Conservation (phyloP, 768 basidiomycete genomes). For the Boletus edulis region DNA sequence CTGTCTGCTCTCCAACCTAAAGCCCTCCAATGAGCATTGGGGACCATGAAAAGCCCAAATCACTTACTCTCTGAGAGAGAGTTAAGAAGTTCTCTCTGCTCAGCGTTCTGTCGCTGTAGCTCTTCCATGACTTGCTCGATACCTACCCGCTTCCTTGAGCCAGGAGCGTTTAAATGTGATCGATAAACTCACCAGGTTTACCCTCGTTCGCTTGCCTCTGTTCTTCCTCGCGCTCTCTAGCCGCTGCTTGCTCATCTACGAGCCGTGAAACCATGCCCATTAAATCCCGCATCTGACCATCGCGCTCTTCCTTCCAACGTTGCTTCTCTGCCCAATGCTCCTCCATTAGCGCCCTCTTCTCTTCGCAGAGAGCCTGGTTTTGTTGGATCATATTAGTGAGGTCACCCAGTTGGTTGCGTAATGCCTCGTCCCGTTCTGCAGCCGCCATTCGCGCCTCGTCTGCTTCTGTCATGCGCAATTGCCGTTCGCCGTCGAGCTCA, state of each 20-base stretch:
- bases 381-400: constrained; percentile 73
- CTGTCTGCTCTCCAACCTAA: constrained; percentile 70
- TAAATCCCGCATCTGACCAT: constrained; percentile 53
- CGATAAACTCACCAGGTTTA: constrained; percentile 51
- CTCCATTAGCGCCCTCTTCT: constrained; percentile 61
- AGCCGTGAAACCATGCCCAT: constrained; percentile 61
- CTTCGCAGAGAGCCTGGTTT: constrained; percentile 55
- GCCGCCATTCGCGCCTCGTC: constrained; percentile 63
- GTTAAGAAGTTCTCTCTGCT: constrained; percentile 55
- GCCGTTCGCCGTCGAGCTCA: constrained; percentile 64
- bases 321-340: constrained; percentile 64
- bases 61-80: constrained; percentile 57
- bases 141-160: constrained; percentile 36
- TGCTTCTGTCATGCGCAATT: constrained; percentile 55
- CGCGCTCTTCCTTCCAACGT: constrained; percentile 55
- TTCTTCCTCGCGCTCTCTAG: constrained; percentile 51
- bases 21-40: constrained; percentile 10
- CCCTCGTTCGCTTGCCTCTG: constrained; percentile 49
- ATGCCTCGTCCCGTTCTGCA: constrained; percentile 56
- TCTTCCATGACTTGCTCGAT: constrained; percentile 61
- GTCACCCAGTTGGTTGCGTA: constrained; percentile 62
- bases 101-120: constrained; percentile 54
- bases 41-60: background rate
- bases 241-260: constrained; percentile 51
- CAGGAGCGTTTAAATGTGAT: background rate